Evolutionary conservation across 139 green algal species (phyloP).

Genomic region (Zygnema circumcarinatum): DNA sequence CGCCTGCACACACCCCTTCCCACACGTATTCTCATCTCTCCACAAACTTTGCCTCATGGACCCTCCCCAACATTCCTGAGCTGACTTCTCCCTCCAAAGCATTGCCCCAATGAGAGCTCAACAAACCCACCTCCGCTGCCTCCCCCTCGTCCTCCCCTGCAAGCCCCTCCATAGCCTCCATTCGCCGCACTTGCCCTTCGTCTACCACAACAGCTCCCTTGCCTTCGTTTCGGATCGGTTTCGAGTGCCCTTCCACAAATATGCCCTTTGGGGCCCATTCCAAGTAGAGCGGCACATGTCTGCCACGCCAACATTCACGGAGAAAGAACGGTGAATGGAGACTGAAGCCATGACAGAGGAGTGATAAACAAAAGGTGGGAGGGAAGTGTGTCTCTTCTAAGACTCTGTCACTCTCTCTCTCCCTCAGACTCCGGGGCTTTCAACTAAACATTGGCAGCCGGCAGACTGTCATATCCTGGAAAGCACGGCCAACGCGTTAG

Average conservation of each 20-base stretch:
- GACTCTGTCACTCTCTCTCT: too few relatives aligned
- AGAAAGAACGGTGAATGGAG: not conserved
- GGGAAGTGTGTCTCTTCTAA: too few relatives aligned
- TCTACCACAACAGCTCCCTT: not conserved
- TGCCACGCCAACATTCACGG: conserved; percentile 7
- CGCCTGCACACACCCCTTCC: conserved; percentile 10
- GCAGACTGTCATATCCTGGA: too few relatives aligned
- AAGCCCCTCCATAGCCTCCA: not conserved
- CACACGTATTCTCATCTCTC: not conserved
- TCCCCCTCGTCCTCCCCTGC: conserved; percentile 26
- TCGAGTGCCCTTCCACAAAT: not conserved
- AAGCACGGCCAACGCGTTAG: too few relatives aligned
- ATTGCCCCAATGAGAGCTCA: too few relatives aligned
- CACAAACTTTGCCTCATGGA: too few relatives aligned
- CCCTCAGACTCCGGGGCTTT: too few relatives aligned
- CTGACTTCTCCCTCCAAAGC: too few relatives aligned
- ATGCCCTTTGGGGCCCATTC: conserved; percentile 94
- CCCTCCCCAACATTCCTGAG: too few relatives aligned
- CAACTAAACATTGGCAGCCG: too few relatives aligned
- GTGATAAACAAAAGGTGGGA: not conserved
- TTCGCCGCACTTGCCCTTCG: not conserved
- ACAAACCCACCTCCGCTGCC: not conserved
- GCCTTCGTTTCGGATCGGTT: not conserved
- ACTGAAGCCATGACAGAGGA: not conserved
- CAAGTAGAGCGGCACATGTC: conserved; percentile 93